These are phyloP conservation scores for Cupressus sempervirens DNA, from an alignment of 75 land plant species.

Conservation along the genomic window DNA sequence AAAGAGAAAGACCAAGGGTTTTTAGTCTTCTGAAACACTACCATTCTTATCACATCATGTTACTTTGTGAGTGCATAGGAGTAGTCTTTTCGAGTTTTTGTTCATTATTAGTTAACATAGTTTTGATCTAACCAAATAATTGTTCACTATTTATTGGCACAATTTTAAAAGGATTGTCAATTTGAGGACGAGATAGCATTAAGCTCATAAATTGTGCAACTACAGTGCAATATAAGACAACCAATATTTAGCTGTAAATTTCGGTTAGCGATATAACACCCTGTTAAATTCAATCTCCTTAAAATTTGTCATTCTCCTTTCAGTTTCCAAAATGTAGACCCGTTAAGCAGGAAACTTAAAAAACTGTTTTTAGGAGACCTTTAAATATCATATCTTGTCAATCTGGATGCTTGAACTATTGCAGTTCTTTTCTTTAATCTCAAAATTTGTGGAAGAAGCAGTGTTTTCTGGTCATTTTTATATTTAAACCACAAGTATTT, in stretches of 20 bases:
- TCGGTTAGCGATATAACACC: conserved; percentile 2
- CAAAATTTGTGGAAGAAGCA: background rate
- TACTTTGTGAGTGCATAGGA: no score
- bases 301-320: background rate
- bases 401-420: background rate
- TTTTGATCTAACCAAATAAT: no score
- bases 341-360: background rate
- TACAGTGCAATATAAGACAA: conserved; percentile 66
- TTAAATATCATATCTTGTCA: background rate
- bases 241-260: conserved; percentile 95
- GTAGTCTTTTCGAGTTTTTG: no score
- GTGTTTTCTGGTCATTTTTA: background rate
- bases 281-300: background rate
- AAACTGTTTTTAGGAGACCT: background rate
- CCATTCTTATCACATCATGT: no score
- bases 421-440: background rate
- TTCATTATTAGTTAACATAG: no score
- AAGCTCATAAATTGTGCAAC: conserved; percentile 84
- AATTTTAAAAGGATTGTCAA: no score
- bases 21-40: no score
- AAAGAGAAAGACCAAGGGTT: no score
- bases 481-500: background rate
- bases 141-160: no score
- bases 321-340: background rate
- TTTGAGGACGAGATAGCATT: conserved; percentile 68